Conservation (phyloP, 192 early-diverging fungal genomes). For the Dispira simplex region DNA sequence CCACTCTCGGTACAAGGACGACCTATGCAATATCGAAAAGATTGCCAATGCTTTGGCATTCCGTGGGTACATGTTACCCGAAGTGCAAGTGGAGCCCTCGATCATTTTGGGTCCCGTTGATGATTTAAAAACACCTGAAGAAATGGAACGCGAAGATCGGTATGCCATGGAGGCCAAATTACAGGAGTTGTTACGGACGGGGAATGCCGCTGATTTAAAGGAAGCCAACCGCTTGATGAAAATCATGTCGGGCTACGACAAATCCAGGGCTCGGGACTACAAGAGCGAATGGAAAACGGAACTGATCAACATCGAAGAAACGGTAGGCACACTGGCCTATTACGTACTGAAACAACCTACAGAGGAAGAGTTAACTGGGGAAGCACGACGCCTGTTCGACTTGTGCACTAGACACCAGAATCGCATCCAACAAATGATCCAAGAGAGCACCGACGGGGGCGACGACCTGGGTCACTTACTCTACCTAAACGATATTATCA, state of each 20-base stretch:
- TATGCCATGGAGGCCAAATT: slow-evolving; percentile 57
- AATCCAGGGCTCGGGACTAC: slow-evolving; percentile 18
- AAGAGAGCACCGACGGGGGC: slow-evolving; percentile 32
- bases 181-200: slow-evolving; percentile 91
- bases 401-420: slow-evolving; percentile 32
- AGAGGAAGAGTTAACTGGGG: slow-evolving; percentile 4
- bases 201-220: slow-evolving; percentile 79
- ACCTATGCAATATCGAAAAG: slow-evolving; percentile 86
- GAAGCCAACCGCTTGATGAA: slow-evolving; percentile 98
- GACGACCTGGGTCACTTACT: slow-evolving; percentile 31
- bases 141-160: slow-evolving; percentile 90
- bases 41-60: slow-evolving; percentile 82
- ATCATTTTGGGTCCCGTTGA: slow-evolving; percentile 29
- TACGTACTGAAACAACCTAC: slow-evolving; percentile 1
- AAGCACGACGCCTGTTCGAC: slow-evolving; percentile 14
- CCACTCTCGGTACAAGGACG: slow-evolving; percentile 80
- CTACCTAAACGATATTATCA: slow-evolving; percentile 30
- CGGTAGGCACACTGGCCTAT: background rate
- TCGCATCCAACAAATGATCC: slow-evolving; percentile 33
- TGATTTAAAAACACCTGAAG: slow-evolving; percentile 74
- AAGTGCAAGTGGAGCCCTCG: slow-evolving; percentile 20
- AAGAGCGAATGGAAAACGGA: slow-evolving; percentile 12
- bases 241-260: slow-evolving; percentile 89
- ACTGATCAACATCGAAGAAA: slow-evolving; percentile 11
- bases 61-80: slow-evolving; percentile 52